Base-by-base conservation (phyloP, 352 stramenopile species). In the Globisporangium iwayamae region DNA sequence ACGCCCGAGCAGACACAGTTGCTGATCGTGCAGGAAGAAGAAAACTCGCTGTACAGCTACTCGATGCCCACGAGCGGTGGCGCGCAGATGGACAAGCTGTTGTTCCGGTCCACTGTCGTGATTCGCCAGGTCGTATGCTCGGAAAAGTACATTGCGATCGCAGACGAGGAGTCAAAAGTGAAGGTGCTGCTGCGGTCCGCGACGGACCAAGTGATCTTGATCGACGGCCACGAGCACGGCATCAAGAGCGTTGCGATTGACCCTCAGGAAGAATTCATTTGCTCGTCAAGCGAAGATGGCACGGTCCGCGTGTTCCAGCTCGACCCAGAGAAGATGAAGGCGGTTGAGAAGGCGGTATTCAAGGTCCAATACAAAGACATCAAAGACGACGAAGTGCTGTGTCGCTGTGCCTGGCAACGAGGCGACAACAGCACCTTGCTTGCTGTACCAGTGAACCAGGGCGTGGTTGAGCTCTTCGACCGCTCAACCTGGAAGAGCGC, bases 221-320 rank as follows among this genome's bases (percentile, higher is more conserved):
- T 87, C 8, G 71, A 87, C 16, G 86, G 86, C 2, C 79, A 87
- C 18, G 78, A 82, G 6, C 81, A 87, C 41, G 68, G 68, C 34
- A 81, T 89, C 56, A 93, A 92, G 75, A 95, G 86, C 63, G 75
- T 92, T 9, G 69, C 69, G 18, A 73, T 95, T 32, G 84, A 93
- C 54, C 77, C 81, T 0, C 58, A 66, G 2, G 79, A 90, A n/a
- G 69, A 73, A n/a, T 89, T 81, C 47, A 68, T 95, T 13, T 86
- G 79, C 71, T 79, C 73, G 56, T 70, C 79, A 30, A 91, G 83
- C 25, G 81, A 90, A 25, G 86, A 94, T 60, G 70, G 76, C 30
- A 85, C 75, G 1, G 82, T 93, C 18, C 80, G 85, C 34, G 76
- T 94, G 13, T 94, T 90, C 63, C 67, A 74, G 32, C 51, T 91